These are phyloP conservation scores for Colletotrichum scovillei DNA, from an alignment of 2,329 filamentous ascomycete species.

Conservation along the genomic window DNA sequence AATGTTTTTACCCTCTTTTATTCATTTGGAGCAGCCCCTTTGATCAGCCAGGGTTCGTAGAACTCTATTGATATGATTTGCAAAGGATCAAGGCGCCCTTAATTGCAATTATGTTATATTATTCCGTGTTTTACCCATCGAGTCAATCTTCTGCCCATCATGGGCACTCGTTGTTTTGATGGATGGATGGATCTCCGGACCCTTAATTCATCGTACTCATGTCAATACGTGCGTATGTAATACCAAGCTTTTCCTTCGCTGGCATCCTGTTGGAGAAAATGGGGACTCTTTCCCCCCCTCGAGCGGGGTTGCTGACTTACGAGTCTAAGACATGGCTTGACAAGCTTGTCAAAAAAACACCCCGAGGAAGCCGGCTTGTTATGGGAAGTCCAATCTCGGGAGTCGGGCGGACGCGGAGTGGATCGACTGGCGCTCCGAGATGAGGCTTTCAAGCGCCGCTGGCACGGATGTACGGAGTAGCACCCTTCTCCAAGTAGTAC, in stretches of 20 bases:
- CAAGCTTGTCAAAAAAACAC: background rate
- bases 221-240: background rate
- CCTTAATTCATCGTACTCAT: constrained; percentile 10
- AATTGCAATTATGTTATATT: background rate
- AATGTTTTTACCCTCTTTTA: background rate
- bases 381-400: background rate
- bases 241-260: constrained; percentile 7
- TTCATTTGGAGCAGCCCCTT: background rate
- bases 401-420: background rate
- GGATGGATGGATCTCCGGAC: constrained; percentile 9
- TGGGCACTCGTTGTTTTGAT: background rate
- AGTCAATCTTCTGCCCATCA: background rate
- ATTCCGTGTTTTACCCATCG: background rate
- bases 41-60: constrained; percentile 2
- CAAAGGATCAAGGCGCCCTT: background rate
- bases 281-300: background rate
- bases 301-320: background rate
- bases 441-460: background rate
- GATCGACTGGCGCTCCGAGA: background rate
- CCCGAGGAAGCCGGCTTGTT: background rate
- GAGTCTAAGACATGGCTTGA: background rate
- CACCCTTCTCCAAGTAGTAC: background rate
- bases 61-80: constrained; percentile 23
- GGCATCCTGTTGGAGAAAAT: background rate
- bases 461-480: background rate